A percentile compares a stretch with the other conserved stretches of the same genome.
phyloP scores from a whole-genome alignment of 2,329 filamentous ascomycete species.

The Sporothrix inflata region DNA sequence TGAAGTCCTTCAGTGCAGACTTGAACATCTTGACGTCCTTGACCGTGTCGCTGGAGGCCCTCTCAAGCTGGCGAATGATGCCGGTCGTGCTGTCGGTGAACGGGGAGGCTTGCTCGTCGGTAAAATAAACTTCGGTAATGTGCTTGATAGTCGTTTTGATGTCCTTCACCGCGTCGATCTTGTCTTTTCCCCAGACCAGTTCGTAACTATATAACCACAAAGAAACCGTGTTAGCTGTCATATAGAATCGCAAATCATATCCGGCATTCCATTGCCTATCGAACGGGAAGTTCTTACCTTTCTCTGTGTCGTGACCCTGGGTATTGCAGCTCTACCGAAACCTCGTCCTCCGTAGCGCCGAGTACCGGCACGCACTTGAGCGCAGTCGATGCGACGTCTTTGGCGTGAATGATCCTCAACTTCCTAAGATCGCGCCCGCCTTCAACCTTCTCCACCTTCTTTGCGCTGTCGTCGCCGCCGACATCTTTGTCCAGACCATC shows the following conservation, averaged over 20 bases:
- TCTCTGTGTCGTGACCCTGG: constrained; percentile 60
- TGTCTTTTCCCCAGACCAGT: constrained; percentile 76
- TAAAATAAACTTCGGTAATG: constrained; percentile 77
- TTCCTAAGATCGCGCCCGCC: constrained; percentile 45
- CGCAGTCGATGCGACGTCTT: constrained; percentile 56
- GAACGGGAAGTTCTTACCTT: constrained; percentile 36
- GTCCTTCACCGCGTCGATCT: constrained; percentile 75
- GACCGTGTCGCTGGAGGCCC: constrained; percentile 70
- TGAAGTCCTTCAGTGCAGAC: constrained; percentile 75
- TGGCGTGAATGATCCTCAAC: constrained; percentile 60
- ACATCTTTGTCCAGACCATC: constrained; percentile 30
- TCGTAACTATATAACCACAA: constrained; percentile 58
- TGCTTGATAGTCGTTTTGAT: constrained; percentile 71
- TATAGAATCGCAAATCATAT: not conserved
- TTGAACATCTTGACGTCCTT: constrained; percentile 70
- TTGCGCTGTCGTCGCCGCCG: not conserved
- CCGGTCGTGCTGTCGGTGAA: constrained; percentile 75
- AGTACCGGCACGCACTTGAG: constrained; percentile 56
- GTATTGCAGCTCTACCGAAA: constrained; percentile 76
- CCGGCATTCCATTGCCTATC: not conserved
- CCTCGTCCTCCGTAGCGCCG: constrained; percentile 55
- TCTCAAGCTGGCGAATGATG: constrained; percentile 75
- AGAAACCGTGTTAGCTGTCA: constrained; percentile 8
- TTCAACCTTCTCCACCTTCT: not conserved
- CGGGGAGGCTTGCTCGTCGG: constrained; percentile 65